Evolutionary conservation across 208 protist genomes (phyloP), one percentile per base, ranked within the genome.

Genomic region (Strigomonas culicis): DNA sequence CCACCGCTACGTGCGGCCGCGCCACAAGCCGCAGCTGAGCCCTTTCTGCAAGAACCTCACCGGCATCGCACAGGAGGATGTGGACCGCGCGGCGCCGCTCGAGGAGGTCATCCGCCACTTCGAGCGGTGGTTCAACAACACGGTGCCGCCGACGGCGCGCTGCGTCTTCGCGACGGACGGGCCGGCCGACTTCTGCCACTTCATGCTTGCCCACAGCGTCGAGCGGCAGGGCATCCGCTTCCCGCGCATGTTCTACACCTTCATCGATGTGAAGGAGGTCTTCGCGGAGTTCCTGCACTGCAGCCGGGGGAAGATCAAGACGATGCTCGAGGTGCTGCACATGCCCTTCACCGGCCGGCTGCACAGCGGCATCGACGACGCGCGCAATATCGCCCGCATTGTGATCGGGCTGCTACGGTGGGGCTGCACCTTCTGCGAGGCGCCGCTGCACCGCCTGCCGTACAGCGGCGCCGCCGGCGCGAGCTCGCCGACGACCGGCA

Each of bases 21-120:
- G 80, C 1, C 52, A 62, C 8, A 79, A 97, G 50, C 80, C 90
- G 0, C 66, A 61, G 32, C 77, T 99, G 17, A 97, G 86, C 0
- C 11, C 44, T 2, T 99, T 99, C 66, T 99, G 97, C 80, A 95
- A 73, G 0, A 66, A 92, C 60, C 79, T 99, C 11, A 99, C 97
- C 0, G 97, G 97, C 56, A 99, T 99, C 66, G 89, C 86, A 51
- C 96, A 99, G 80, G 86, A 72, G 31, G 59, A 72, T 60, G 90
- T 98, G 2, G 94, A 98, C 66, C 61, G 63, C 4, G 86, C 88
- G 0, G 76, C 82, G 30, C 59, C 85, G 43, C 70, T 96, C 22
- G 74, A 74, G 0, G 76, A 62, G 0, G 93, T 94, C 2, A 51
- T 97, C 44, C 41, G 24, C 36, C 52, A 52, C 27, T 93, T 96